Evolutionary conservation across 2,329 filamentous ascomycete genomes (phyloP).

Genomic region (Fusarium newnesense): DNA sequence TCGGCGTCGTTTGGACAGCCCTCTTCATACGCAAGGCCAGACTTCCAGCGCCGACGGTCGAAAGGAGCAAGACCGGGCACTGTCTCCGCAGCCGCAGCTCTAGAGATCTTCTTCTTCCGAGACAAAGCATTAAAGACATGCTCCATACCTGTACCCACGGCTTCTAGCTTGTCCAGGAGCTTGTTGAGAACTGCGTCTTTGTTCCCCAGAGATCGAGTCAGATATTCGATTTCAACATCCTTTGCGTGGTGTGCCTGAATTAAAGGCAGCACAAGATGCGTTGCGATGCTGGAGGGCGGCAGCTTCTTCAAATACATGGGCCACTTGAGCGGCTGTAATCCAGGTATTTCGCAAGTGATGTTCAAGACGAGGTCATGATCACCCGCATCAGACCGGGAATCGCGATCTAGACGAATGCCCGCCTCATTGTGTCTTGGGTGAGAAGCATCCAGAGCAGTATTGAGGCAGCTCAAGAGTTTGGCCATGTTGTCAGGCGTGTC

Average conservation of each 20-base stretch:
- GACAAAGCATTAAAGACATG: constrained; percentile 63
- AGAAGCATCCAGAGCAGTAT: constrained; percentile 60
- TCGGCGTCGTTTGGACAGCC: constrained; percentile 46
- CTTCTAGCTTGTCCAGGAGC: constrained; percentile 65
- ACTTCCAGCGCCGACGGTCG: constrained; percentile 52
- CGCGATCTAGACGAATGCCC: constrained; percentile 55
- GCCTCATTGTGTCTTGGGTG: constrained; percentile 56
- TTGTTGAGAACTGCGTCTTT: constrained; percentile 64
- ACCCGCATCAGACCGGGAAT: constrained; percentile 46
- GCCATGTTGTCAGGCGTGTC: constrained; percentile 74
- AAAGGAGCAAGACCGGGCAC: constrained; percentile 65
- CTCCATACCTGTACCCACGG: constrained; percentile 62
- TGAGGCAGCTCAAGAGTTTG: constrained; percentile 73
- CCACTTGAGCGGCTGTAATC: constrained; percentile 73
- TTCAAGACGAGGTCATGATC: constrained; percentile 61
- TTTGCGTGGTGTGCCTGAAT: constrained; percentile 58
- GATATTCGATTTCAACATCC: constrained; percentile 53
- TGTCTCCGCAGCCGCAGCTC: constrained; percentile 57
- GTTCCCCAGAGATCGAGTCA: constrained; percentile 56
- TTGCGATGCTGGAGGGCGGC: constrained; percentile 55
- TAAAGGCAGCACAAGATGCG: constrained; percentile 63
- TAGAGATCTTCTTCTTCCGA: constrained; percentile 58
- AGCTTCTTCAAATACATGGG: constrained; percentile 65
- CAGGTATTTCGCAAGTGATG: constrained; percentile 71
- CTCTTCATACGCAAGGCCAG: constrained; percentile 37